Evolutionary conservation across 148 eudicot species (phyloP), one percentile per base, ranked within the genome.

Genomic region (Gaultheria prostrata): DNA sequence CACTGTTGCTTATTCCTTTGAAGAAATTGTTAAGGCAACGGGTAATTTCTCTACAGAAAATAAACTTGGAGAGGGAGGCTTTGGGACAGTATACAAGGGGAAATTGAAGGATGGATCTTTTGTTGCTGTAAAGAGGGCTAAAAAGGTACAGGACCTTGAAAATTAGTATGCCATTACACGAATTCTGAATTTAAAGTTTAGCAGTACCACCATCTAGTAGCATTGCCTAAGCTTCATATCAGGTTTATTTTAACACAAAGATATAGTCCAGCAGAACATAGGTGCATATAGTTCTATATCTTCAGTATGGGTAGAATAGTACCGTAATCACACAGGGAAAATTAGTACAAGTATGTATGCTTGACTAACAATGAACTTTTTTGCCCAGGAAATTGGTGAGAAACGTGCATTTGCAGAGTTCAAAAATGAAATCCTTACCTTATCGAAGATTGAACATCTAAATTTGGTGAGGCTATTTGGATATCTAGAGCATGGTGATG

Each of bases 111-210:
- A 90, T 88, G 94, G 95, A 81, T 77, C 90, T 18, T 17, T 89
- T 76, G 91, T 94, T 77, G 98, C 98, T 1, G 50, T 94, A 32
- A 94, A 94, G 77, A 92, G 98, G 30, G 93, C 93, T 49, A 93
- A 86, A 78, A 90, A 87, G 90, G 98, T 92, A 89, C 79, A 56
- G 20, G 35, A 1, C 54, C 21, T 33, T 77, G 30, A 39, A 49
- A 18, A 17, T 61, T n/a, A 67, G 72, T 28, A 28, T 4, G 39
- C 18, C 72, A 28, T 67, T 67, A 30, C 35, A 67, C 28, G 35
- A 67, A 28, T 32, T 30, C 5, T 8, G 0, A 30, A 67, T 39
- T 12, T 28, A 13, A 24, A 28, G 13, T 28, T 30, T 28, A 50
- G 72, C 39, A 12, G 35, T 28, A 67, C 35, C 15, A 65, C 71